Conservation (phyloP, 805 yeast species). For the Candida germanica region DNA sequence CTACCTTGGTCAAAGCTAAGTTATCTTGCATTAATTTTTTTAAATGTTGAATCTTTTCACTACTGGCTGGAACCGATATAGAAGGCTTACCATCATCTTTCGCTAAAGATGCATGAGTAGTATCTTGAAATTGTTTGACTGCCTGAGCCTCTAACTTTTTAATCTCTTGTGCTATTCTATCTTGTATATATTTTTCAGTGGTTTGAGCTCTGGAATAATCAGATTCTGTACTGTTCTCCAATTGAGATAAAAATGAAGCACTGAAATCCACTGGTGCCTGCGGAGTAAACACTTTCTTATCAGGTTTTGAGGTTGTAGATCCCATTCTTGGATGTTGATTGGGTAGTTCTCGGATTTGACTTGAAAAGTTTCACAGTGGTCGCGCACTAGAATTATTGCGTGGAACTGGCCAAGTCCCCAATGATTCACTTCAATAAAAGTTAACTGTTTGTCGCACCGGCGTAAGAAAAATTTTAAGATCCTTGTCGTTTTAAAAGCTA, state of each 20-base stretch:
- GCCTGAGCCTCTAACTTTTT: conserved; percentile 53
- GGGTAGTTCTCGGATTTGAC: neutral
- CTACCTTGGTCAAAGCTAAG: conserved; percentile 29
- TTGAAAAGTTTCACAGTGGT: neutral
- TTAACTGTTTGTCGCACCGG: too few species aligned
- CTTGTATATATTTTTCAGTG: conserved; percentile 63
- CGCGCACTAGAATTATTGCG: neutral
- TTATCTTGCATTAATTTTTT: conserved; percentile 34
- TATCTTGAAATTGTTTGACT: conserved; percentile 47
- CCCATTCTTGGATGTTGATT: conserved; percentile 44
- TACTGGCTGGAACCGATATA: conserved; percentile 27
- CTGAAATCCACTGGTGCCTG: conserved; percentile 66
- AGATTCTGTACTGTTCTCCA: conserved; percentile 61
- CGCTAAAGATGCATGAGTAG: conserved; percentile 40
- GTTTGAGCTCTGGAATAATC: conserved; percentile 70
- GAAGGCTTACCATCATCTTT: conserved; percentile 24
- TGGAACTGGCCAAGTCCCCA: too few species aligned
- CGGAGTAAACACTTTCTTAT: conserved; percentile 65
- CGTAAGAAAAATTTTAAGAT: too few species aligned
- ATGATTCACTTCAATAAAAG: too few species aligned
- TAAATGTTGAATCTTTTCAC: conserved; percentile 42
- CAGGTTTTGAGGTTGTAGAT: conserved; percentile 56
- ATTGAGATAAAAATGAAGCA: conserved; percentile 58
- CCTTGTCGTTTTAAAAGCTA: too few species aligned
- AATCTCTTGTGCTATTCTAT: conserved; percentile 58